Evolutionary conservation across 140 eudicot genomes (phyloP), one percentile per base, ranked within the genome.

Genomic region (Ambrosia hybrid): DNA sequence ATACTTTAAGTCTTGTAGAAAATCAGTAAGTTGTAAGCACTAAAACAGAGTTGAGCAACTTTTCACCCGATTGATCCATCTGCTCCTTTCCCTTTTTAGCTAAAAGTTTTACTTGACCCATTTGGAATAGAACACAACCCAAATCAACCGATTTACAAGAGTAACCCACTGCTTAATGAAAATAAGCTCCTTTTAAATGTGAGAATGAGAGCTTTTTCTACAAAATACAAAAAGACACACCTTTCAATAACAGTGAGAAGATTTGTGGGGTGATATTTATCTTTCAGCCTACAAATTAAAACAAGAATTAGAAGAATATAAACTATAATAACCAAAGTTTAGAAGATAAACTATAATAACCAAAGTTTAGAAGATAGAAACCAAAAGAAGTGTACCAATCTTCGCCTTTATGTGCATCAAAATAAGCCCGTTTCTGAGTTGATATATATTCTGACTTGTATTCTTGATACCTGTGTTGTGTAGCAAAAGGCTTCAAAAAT

Each of bases 221-320:
- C 51, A 60, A 15, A 45, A 34, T 41, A 73, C 60, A 67, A 71
- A 64, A n/a, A 38, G 9, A 49, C 84, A 45, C 59, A 95, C 99
- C 99, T 89, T 70, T 95, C 99, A 57, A 91, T 95, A 53, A 95
- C 97, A 76, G 96, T 51, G 71, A 88, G 75, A 45, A 95, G 83
- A 76, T 91, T 95, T 52, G 97, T 90, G 36, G 99, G 99, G 72
- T 95, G 99, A 71, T 95, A 95, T 58, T 88, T 95, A 73, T 95
- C 94, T 83, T 85, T 95, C 86, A 95, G 82, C 99, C 99, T 95
- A 74, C 77, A 83, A 1, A 67, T 4, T 68, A 9, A 56, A 76
- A 33, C 58, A 78, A 77, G 34, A 34, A 64, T 57, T 5, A 61
- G 43, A 71, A 72, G 30, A 2, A 2, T 30, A 26, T 58, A 72